Base-by-base conservation (phyloP, 176 grass and related monocot species). In the Aegilops sharonensis region DNA sequence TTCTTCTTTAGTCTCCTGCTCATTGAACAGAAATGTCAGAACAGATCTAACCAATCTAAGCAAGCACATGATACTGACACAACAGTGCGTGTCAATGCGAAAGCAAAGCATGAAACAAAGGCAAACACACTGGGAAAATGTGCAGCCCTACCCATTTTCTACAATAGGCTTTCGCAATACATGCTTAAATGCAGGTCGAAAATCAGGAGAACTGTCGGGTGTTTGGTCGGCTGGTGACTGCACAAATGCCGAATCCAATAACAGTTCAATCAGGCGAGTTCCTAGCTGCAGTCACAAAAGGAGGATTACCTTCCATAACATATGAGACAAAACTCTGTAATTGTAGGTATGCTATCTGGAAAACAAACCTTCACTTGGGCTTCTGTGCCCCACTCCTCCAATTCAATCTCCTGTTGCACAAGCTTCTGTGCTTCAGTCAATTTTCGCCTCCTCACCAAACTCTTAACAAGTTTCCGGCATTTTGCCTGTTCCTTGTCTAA, bases 171-270 rank as follows among this genome's bases (percentile, higher is more conserved):
- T 79, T 57, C 84, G 84, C 39, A 88, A 63, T 72, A 86, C 70
- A 52, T 98, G 96, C 68, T 88, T 93, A 91, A 98, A 98, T 91
- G 96, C 96, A 85, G 96, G 96, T 86, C 86, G 86, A 78, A 98
- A 89, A 88, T 91, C 90, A 66, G 92, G 94, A 65, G 83, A 90
- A 78, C 85, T 75, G 36, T 95, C 91, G n/a, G 77, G 87, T 75
- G 78, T 64, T 86, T 91, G 89, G 68, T 90, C 68, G 27, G 89
- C 86, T 36, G 91, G 90, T 84, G 92, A 75, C 85, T 89, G 96
- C 64, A 98, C 88, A 86, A 94, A 94, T 79, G 93, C 92, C 24
- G 96, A 95, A 86, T 98, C 93, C 78, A 98, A 56, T 84, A 98
- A 91, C 69, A 98, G 68, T 75, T 98, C 91, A 81, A 98, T 89